Evolutionary conservation across 2,329 filamentous ascomycete species (phyloP).

Genomic region (Claviceps pazoutovae): DNA sequence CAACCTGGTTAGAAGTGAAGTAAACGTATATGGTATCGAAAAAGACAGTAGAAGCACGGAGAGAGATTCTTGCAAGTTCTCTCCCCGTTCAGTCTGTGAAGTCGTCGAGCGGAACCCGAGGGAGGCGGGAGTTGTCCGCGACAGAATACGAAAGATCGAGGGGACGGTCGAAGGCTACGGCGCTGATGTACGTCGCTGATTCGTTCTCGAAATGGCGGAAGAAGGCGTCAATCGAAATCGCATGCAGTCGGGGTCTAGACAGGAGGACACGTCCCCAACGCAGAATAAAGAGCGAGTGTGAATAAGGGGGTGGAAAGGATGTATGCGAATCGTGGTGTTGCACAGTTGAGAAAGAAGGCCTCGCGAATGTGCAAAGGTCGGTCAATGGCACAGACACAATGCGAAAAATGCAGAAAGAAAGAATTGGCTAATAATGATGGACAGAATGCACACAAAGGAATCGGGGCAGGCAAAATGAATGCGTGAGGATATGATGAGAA

Average conservation of each 20-base stretch:
- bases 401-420: not conserved
- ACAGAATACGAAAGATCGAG: not conserved
- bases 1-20: constrained; percentile 31
- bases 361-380: not conserved
- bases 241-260: not conserved
- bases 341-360: not conserved
- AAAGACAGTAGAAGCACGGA: constrained; percentile 3
- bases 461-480: constrained; percentile 1
- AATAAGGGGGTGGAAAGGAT: not conserved
- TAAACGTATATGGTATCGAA: constrained; percentile 8
- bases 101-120: not conserved
- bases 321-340: not conserved
- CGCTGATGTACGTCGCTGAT: constrained; percentile 1
- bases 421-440: not conserved
- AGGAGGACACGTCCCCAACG: not conserved
- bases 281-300: not conserved
- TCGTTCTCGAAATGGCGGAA: not conserved
- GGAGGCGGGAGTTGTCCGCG: not conserved
- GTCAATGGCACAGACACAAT: not conserved
- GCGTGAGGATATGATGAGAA: constrained; percentile 1
- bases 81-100: not conserved
- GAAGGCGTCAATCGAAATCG: constrained; percentile 4
- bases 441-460: not conserved
- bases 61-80: not conserved
- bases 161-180: not conserved